Base-by-base conservation (phyloP, 2,329 filamentous ascomycete genomes). In the Cladorrhinum sp. region DNA sequence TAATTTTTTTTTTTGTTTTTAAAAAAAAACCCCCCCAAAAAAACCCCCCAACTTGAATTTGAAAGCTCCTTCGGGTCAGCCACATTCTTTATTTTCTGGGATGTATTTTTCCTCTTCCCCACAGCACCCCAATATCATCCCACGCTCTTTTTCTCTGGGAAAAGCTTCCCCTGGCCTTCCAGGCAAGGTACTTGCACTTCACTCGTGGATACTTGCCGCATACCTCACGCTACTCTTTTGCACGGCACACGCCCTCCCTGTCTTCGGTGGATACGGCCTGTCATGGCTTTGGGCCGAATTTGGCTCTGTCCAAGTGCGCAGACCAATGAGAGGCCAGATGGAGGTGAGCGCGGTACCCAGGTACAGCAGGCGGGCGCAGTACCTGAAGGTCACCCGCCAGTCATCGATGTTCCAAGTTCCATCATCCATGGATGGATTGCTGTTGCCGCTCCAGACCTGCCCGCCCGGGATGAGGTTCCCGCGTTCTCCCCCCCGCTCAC, bases 271-370 rank as follows among this genome's bases (percentile, higher is more conserved):
- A 65, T 66, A 64, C 62, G 55, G 54, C 62, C 65, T 64, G 64
- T 66, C 67, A 65, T 66, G 60, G 48, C 50, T 20, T 42, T 50
- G 62, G 55, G 61, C 53, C 57, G 36, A 53, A 23, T 42, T 58
- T 48, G 57, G 52, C 52, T 52, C 24, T 57, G 23, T 61, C 48
- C 55, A 63, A 57, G 21, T 28, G 57, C 18, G 46, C 49, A 49
- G 54, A 30, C 68, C 67, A 70, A 70, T 70, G 55, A 64, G 66
- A 61, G 61, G 24, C 26, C 55, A 55, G 62, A 55, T 63, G 33
- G 61, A 58, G 59, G 65, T 67, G 64, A 62, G 57, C 36, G 51
- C 63, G 60, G 62, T 60, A 60, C 60, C 48, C 59, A 28, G 57
- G 50, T 59, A 56, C 57, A 21, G 50, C 54, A 50, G 36, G 24